Conservation (phyloP, 345 rosid species). For the Citrus maxima region DNA sequence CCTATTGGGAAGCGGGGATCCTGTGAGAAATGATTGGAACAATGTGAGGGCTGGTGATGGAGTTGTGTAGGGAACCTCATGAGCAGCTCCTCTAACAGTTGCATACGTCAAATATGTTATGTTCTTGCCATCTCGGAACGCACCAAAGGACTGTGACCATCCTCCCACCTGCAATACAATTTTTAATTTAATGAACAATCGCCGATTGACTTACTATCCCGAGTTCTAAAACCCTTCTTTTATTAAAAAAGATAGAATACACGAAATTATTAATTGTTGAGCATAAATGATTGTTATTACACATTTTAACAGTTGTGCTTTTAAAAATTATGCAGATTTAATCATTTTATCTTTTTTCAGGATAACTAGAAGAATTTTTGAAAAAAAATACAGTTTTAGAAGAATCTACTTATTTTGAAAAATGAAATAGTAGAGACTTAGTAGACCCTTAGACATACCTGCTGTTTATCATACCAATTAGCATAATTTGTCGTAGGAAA, state of each 20-base stretch:
- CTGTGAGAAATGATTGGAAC: constrained; percentile 21
- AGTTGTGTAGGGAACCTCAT: constrained; percentile 25
- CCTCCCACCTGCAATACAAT: constrained; percentile 21
- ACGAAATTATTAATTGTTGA: too few species aligned
- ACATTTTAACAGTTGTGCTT: too few species aligned
- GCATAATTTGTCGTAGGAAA: background rate
- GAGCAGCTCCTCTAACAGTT: constrained; percentile 26
- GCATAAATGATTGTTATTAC: too few species aligned
- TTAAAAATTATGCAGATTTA: too few species aligned
- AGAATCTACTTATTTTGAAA: background rate
- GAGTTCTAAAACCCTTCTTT: too few species aligned
- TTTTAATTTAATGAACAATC: too few species aligned
- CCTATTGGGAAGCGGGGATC: constrained; percentile 11
- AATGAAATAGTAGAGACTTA: background rate
- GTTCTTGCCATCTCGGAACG: constrained; percentile 12
- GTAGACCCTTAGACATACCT: background rate
- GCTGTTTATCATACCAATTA: background rate
- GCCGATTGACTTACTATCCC: too few species aligned
- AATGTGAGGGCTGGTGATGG: constrained; percentile 25
- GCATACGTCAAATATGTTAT: constrained; percentile 18
- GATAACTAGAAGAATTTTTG: too few species aligned
- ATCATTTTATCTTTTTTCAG: too few species aligned
- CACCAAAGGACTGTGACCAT: constrained; percentile 30
- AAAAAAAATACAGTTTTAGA: background rate
- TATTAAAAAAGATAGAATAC: too few species aligned